Base-by-base conservation (phyloP, 345 rosid species). In the Populus alba region DNA sequence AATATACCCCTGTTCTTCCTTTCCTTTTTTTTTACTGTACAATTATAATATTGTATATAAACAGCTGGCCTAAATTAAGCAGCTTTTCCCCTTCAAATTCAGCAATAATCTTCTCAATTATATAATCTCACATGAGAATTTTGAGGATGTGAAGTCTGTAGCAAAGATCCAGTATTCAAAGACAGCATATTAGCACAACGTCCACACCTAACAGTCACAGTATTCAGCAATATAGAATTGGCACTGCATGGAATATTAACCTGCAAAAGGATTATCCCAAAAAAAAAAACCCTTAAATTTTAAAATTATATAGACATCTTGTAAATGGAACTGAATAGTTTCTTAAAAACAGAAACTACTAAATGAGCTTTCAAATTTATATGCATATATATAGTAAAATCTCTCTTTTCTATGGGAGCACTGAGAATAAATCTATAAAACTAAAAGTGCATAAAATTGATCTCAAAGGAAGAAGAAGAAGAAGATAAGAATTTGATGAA, bases 161-260 rank as follows among this genome's bases (percentile, higher is more conserved):
- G 41, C 25, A 41, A 18, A 65, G 70, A 5, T 22, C 20, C 49
- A 53, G 49, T 73, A 65, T 35, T 37, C 49, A 75, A 31, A 41
- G 61, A 75, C 61, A 75, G 13, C 12, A 75, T 65, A 75, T 75
- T 75, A 43, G 61, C n/a, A 75, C 77, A 75, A 18, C 20, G 70
- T 6, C 77, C 77, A 75, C 77, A 75, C 23, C 66, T 65, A 8
- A 75, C 77, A 27, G 77, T 63, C 61, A 75, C 77, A 4, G 55
- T 41, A 29, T 75, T 43, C 5, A 25, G 16, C 77, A 9, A 9
- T 23, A 10, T 9, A n/a, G 66, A 23, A 15, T 9, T 45, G 6
- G 13, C 65, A 18, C 66, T 75, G 70, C 70, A 23, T 63, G 77
- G 77, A 18, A 75, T 59, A 23, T 29, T 66, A 70, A 75, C 77